phyloP scores from a whole-genome alignment of 2,329 filamentous ascomycete species.

The Trichoderma pleuroti region DNA sequence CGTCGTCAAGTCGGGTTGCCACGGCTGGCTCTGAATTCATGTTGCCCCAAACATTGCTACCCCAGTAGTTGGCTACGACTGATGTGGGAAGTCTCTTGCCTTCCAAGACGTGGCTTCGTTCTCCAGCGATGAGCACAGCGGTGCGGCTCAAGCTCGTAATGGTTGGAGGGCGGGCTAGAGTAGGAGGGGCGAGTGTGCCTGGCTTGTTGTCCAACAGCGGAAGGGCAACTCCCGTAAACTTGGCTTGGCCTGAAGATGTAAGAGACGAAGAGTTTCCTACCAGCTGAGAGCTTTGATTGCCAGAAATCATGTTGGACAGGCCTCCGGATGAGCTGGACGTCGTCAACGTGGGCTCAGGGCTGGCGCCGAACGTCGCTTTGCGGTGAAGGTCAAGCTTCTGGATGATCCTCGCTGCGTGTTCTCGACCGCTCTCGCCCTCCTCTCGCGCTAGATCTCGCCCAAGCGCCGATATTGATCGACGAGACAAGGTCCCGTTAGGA shows the following conservation, averaged over 20 bases:
- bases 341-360: slow-evolving; percentile 37
- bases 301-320: slow-evolving; percentile 80
- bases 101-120: slow-evolving; percentile 65
- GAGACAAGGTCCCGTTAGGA: slow-evolving; percentile 48
- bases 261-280: slow-evolving; percentile 51
- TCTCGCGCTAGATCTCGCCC: slow-evolving; percentile 50
- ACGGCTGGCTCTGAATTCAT: slow-evolving; percentile 30
- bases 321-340: slow-evolving; percentile 52
- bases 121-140: slow-evolving; percentile 76
- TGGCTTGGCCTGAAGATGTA: slow-evolving; percentile 30
- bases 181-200: slow-evolving; percentile 73
- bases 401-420: slow-evolving; percentile 84
- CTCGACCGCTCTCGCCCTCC: slow-evolving; percentile 71
- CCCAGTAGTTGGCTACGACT: slow-evolving; percentile 91
- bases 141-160: slow-evolving; percentile 82
- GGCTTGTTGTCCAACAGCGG: slow-evolving; percentile 45
- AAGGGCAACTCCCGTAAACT: slow-evolving; percentile 30
- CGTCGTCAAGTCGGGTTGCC: slow-evolving; percentile 34
- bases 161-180: slow-evolving; percentile 77
- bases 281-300: slow-evolving; percentile 52
- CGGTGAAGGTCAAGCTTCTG: slow-evolving; percentile 88
- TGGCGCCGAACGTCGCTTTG: slow-evolving; percentile 61
- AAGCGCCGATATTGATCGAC: slow-evolving; percentile 55
- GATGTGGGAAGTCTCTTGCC: slow-evolving; percentile 75
- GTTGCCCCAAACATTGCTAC: slow-evolving; percentile 70